Percentiles rank a stretch among this genome's conserved stretches.
Conservation (phyloP, 192 early-diverging fungal species). For the Podila minutissima region DNA sequence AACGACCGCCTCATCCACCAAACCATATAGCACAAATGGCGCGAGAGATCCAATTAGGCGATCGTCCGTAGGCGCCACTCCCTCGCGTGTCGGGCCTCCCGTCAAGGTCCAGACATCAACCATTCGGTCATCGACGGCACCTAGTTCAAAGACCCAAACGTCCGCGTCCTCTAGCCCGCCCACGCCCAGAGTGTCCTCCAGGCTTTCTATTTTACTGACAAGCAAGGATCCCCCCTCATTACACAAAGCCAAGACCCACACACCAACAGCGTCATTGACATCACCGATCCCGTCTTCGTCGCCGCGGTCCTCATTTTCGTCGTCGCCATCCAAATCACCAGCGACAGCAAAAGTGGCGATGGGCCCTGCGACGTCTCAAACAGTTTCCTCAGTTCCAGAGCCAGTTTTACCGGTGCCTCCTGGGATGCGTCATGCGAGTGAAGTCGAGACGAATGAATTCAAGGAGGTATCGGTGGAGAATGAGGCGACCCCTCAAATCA, state of each 20-base stretch:
- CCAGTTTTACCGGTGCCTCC: too few relatives aligned
- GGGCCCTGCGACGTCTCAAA: neutral
- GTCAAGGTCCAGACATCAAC: neutral
- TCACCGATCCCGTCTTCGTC: neutral
- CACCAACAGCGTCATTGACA: neutral
- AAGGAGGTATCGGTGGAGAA: neutral
- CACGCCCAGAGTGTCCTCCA: neutral
- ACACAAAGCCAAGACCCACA: neutral
- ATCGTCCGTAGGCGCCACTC: neutral
- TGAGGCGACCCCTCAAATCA: constrained; percentile 1
- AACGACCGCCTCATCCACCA: neutral
- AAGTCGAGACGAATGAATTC: neutral
- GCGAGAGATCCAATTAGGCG: neutral
- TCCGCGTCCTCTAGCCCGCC: neutral
- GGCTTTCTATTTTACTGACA: neutral
- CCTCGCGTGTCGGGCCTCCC: neutral
- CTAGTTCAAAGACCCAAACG: neutral
- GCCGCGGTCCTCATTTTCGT: neutral
- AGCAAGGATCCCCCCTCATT: neutral
- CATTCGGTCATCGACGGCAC: neutral
- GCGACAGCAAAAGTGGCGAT: neutral
- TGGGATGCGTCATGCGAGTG: too few relatives aligned
- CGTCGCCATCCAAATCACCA: neutral
- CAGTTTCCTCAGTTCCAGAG: too few relatives aligned
- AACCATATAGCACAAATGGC: neutral